These are phyloP conservation scores for Bocquillonia castaneifolia DNA, from an alignment of 441 rosid species.

Conservation along the genomic window DNA sequence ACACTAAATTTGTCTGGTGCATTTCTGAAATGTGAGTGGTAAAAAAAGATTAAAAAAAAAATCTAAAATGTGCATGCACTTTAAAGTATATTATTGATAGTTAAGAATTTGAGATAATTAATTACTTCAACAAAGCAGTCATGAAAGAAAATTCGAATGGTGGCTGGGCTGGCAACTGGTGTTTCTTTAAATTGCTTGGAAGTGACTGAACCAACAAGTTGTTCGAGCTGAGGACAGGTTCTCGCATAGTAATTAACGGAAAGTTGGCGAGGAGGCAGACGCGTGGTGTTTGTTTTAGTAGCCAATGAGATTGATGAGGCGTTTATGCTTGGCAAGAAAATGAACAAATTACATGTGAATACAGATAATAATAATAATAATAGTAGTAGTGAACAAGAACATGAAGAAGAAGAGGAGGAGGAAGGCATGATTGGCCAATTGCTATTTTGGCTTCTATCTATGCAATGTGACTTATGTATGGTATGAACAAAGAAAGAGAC, in stretches of 20 bases:
- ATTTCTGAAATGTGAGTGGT: neutral
- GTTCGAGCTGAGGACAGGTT: slow-evolving; percentile 42
- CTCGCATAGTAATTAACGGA: slow-evolving; percentile 40
- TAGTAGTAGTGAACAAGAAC: too few species aligned
- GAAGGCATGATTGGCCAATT: slow-evolving; percentile 38
- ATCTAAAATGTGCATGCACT: slow-evolving; percentile 13
- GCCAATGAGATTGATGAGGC: slow-evolving; percentile 20
- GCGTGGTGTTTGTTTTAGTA: slow-evolving; percentile 15
- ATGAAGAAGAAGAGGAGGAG: slow-evolving; percentile 18
- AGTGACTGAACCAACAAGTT: slow-evolving; percentile 41
- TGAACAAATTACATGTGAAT: slow-evolving; percentile 28
- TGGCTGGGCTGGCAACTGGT: slow-evolving; percentile 47
- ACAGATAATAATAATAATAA: slow-evolving; percentile 24
- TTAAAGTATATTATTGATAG: too few species aligned
- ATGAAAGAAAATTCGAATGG: slow-evolving; percentile 60
- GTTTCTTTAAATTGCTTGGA: slow-evolving; percentile 30
- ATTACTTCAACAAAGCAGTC: slow-evolving; percentile 64
- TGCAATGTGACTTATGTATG: slow-evolving; percentile 13
- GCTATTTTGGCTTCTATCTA: neutral
- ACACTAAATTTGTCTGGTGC: neutral
- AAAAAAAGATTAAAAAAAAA: neutral
- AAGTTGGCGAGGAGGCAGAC: slow-evolving; percentile 37
- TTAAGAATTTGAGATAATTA: slow-evolving; percentile 25
- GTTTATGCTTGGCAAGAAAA: slow-evolving; percentile 23
- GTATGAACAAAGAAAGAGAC: slow-evolving; percentile 32